phyloP scores from a whole-genome alignment of 345 rosid genomes.

The Tarenaya hassleriana region DNA sequence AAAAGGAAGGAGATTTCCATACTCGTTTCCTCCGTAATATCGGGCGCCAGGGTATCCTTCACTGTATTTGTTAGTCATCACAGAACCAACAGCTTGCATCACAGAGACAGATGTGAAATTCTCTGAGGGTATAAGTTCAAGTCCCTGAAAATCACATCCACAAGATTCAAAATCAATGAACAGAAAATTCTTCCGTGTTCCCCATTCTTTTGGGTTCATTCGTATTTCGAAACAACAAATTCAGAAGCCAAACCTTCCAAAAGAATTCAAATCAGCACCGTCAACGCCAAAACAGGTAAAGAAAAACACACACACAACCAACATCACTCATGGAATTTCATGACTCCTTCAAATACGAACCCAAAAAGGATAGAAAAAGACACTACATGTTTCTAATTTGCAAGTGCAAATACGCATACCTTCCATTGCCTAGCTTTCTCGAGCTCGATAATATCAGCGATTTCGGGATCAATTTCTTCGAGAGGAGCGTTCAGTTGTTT shows the following conservation, averaged over 20 bases:
- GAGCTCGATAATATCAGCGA: conserved; percentile 77
- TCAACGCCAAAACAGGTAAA: too few relatives aligned
- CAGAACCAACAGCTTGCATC: conserved; percentile 97
- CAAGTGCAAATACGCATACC: conserved; percentile 31
- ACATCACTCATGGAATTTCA: neutral
- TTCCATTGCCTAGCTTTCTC: conserved; percentile 99
- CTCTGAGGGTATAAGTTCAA: conserved; percentile 93
- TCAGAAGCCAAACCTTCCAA: neutral
- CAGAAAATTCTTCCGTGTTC: neutral
- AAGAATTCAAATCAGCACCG: neutral
- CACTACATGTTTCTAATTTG: neutral
- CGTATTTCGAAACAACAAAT: too few relatives aligned
- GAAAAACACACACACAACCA: too few relatives aligned
- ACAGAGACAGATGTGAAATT: conserved; percentile 90
- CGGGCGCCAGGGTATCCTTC: conserved; percentile 98
- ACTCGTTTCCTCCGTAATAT: conserved; percentile 97
- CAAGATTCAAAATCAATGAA: conserved; percentile 2
- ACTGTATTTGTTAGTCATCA: conserved; percentile 93
- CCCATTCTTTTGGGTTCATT: neutral
- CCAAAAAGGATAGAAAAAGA: neutral
- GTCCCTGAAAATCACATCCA: conserved; percentile 43
- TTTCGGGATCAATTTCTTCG: conserved; percentile 81
- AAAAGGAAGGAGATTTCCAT: conserved; percentile 21
- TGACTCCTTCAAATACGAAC: neutral
- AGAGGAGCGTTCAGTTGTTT: conserved; percentile 75